These are phyloP conservation scores for Cladophialophora chaetospira DNA, from an alignment of 2,329 filamentous ascomycete genomes.

Conservation along the genomic window DNA sequence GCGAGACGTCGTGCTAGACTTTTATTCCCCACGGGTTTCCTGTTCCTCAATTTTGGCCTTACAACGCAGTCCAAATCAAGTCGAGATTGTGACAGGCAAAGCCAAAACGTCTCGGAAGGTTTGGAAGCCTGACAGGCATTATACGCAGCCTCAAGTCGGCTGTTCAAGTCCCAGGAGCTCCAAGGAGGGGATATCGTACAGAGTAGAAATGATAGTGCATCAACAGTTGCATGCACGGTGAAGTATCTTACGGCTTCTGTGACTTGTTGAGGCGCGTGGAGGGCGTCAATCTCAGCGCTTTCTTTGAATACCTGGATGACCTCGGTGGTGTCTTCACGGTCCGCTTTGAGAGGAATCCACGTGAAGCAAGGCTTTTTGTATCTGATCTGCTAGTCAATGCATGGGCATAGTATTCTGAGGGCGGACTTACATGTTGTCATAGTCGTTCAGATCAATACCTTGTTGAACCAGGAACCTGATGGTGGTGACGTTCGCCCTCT, in stretches of 20 bases:
- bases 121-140: not conserved
- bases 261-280: not conserved
- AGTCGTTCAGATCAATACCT: conserved; percentile 9
- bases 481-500: not conserved
- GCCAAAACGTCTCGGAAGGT: not conserved
- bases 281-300: not conserved
- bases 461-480: conserved; percentile 5
- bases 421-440: not conserved
- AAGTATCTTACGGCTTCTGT: not conserved
- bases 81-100: not conserved
- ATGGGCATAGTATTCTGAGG: not conserved
- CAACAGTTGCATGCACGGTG: too few relatives aligned
- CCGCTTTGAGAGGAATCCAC: not conserved
- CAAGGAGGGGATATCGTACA: not conserved
- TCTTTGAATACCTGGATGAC: not conserved
- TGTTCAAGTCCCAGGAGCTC: not conserved
- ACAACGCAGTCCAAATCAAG: conserved; percentile 9
- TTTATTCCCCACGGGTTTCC: not conserved
- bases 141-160: not conserved
- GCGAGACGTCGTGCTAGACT: not conserved
- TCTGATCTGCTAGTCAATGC: not conserved
- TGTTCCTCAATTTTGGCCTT: not conserved
- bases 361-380: not conserved
- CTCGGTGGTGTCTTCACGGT: not conserved
- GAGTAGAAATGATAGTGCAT: not conserved